Conservation (phyloP, 176 grass and related monocot species). For the Oryza officinalis region DNA sequence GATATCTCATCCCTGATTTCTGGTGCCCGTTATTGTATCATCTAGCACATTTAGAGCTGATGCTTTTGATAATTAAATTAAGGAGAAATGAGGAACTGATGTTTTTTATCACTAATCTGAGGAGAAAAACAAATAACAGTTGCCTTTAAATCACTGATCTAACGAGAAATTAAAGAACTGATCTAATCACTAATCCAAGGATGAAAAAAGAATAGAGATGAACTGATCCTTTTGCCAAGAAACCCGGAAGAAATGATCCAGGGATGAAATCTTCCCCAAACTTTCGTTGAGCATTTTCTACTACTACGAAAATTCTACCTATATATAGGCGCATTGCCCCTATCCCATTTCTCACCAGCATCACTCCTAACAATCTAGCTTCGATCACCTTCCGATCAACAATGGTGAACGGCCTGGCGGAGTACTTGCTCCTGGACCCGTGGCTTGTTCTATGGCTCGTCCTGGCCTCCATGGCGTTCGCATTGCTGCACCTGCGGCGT, state of each 20-base stretch:
- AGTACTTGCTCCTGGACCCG: slow-evolving; percentile 42
- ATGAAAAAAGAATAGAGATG: background rate
- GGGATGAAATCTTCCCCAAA: background rate
- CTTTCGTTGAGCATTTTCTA: no score
- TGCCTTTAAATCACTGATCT: background rate
- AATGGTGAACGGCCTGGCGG: slow-evolving; percentile 28
- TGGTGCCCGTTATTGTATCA: background rate
- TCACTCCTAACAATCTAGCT: background rate
- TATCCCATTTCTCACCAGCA: background rate
- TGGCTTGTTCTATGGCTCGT: slow-evolving; percentile 21
- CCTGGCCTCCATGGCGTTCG: background rate
- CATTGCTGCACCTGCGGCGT: slow-evolving; percentile 21
- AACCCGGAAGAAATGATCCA: background rate
- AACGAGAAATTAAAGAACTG: background rate
- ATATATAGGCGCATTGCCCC: background rate
- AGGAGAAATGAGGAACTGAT: background rate
- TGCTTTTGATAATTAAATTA: background rate
- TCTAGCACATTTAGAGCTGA: background rate
- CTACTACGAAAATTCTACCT: no score
- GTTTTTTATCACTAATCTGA: background rate
- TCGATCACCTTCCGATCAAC: background rate
- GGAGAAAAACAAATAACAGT: background rate
- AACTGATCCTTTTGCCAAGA: background rate
- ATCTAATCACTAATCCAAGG: background rate
- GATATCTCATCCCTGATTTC: background rate